Base-by-base conservation (phyloP, 495 filamentous ascomycete species). In the Aspergillus biplanus region DNA sequence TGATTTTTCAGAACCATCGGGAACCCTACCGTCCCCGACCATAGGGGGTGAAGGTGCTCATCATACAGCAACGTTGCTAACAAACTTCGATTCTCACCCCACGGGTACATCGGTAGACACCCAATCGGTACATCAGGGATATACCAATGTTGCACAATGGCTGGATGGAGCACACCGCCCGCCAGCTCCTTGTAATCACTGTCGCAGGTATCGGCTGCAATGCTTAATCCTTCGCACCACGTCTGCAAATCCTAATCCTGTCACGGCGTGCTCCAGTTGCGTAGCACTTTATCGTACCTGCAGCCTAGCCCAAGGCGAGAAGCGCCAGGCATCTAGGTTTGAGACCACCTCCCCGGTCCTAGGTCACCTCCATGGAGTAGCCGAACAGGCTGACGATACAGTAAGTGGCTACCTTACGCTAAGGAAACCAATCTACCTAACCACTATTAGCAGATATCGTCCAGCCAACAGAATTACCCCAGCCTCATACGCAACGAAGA, bases 221-320 rank as follows among this genome's bases (percentile, higher is more conserved):
- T 82, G 81, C 56, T 62, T 82, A 8, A 76, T 83, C 18, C 66
- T 82, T 33, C 75, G 77, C 35, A 82, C 80, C 4, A 74, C 79
- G 15, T 31, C 71, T 0, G 77, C 72, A 11, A 82, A 83, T 48
- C 81, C 80, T 2, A 83, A 83, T 65, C 85, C 86, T 34, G 81
- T 85, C 63, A 83, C 82, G 31, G 82, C 85, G 13, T 95, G 91
- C 68, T 92, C 89, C 0, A 87, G 88, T 63, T 95, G 91, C 70
- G 86, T 89, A 33, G 88, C 89, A n/a, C 74, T 95, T 5, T 90
- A 87, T 58, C 80, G 88, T 37, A 81, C 82, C 52, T 94, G 91
- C 76, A 92, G 89, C 75, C 85, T 92, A 69, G 76, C 80, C 21
- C 73, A 69, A 52, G 76, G 77, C 59, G 73, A 76, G 56, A 83